A percentile compares a stretch with the other conserved stretches of the same genome.
phyloP scores from a whole-genome alignment of 306 rosid genomes.

The Cicer pinnatifidum region DNA sequence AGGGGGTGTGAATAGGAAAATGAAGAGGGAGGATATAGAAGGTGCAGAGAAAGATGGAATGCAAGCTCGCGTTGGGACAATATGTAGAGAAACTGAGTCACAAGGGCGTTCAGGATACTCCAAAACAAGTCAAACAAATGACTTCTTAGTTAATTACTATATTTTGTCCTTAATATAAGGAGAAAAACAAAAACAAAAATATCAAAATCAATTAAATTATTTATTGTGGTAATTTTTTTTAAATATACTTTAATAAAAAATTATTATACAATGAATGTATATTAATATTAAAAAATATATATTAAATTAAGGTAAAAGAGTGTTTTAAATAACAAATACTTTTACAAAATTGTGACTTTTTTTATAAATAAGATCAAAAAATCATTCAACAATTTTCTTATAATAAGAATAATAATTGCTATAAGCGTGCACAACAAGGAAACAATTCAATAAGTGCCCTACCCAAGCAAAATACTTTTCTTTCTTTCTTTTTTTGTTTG shows the following conservation, averaged over 20 bases:
- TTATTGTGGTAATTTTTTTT: no score
- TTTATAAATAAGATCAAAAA: no score
- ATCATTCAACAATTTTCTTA: no score
- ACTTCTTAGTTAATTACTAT: neutral
- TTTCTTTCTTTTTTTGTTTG: neutral
- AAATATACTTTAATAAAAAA: no score
- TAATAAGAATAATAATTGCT: neutral
- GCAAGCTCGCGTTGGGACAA: constrained; percentile 31
- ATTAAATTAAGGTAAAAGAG: no score
- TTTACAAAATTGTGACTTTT: no score
- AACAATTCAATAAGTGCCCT: constrained; percentile 20
- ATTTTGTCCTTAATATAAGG: no score
- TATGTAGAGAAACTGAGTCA: constrained; percentile 22
- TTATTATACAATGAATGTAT: no score
- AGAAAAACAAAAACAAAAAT: no score
- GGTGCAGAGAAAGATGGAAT: constrained; percentile 41
- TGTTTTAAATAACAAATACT: no score
- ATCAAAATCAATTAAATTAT: no score
- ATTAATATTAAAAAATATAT: no score
- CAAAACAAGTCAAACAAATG: constrained; percentile 46
- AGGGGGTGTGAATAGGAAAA: neutral
- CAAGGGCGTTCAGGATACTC: constrained; percentile 13
- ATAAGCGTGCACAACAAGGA: constrained; percentile 36
- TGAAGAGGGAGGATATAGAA: constrained; percentile 6
- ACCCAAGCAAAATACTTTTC: constrained; percentile 12